Evolutionary conservation across 1,284 basidiomycete genomes (phyloP).

Genomic region (Crucibulum parvulum): DNA sequence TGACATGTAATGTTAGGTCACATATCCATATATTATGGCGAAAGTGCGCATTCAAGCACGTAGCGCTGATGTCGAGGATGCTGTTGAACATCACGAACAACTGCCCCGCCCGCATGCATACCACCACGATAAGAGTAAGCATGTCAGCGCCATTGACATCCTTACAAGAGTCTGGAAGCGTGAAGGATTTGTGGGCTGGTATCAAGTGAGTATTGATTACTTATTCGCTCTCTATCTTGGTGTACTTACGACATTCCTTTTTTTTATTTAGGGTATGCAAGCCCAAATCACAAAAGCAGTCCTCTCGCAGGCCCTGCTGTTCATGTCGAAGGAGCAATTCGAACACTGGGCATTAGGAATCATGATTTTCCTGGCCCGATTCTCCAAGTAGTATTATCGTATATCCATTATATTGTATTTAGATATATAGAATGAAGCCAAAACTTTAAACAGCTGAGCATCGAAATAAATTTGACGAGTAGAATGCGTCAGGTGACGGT

Average conservation of each 20-base stretch:
- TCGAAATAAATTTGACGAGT: no score
- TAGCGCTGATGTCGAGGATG: slow-evolving; percentile 60
- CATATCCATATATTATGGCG: slow-evolving; percentile 95
- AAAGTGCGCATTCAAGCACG: slow-evolving; percentile 97
- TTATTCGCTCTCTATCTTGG: neutral
- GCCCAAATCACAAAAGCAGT: slow-evolving; percentile 92
- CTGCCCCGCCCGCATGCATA: slow-evolving; percentile 38
- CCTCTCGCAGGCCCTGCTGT: slow-evolving; percentile 81
- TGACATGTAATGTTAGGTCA: slow-evolving; percentile 59
- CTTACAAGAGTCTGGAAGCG: slow-evolving; percentile 77
- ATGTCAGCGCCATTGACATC: slow-evolving; percentile 80
- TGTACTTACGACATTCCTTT: neutral
- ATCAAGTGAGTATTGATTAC: slow-evolving; percentile 70
- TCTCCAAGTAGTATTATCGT: slow-evolving; percentile 12
- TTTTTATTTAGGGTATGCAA: slow-evolving; percentile 84
- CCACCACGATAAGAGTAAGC: slow-evolving; percentile 51
- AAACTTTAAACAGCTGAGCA: no score
- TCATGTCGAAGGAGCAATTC: slow-evolving; percentile 87
- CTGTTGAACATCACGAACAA: slow-evolving; percentile 41
- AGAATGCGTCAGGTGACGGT: no score
- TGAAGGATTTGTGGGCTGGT: slow-evolving; percentile 91
- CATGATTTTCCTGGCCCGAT: slow-evolving; percentile 55
- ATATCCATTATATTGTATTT: no score
- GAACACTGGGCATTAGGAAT: slow-evolving; percentile 78
- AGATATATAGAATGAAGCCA: no score